These are phyloP conservation scores for Hapsidospora chrysogenum DNA, from an alignment of 495 filamentous ascomycete species.

Conservation along the genomic window DNA sequence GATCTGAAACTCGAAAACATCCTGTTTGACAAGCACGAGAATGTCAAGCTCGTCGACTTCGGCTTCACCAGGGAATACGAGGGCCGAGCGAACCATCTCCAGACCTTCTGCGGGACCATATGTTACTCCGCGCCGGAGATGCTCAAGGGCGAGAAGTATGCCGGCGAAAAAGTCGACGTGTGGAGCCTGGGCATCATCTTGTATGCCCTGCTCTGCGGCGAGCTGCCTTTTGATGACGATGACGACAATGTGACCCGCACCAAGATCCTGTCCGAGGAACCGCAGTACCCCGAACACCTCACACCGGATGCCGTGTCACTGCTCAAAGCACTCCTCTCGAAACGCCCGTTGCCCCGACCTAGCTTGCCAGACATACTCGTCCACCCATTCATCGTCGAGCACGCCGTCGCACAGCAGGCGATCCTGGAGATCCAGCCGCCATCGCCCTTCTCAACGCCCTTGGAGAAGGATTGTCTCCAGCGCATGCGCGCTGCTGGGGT, in stretches of 20 bases:
- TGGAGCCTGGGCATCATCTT: slow-evolving; percentile 97
- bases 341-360: slow-evolving; percentile 72
- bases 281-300: slow-evolving; percentile 66
- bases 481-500: slow-evolving; percentile 92
- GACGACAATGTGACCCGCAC: slow-evolving; percentile 70
- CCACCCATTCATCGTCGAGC: slow-evolving; percentile 77
- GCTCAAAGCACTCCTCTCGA: slow-evolving; percentile 63
- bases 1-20: slow-evolving; percentile 97
- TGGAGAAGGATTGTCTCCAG: slow-evolving; percentile 84
- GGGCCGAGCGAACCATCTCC: slow-evolving; percentile 82
- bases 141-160: slow-evolving; percentile 96
- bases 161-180: slow-evolving; percentile 91
- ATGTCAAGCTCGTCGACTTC: slow-evolving; percentile 98
- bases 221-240: slow-evolving; percentile 93
- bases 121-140: slow-evolving; percentile 98
- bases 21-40: slow-evolving; percentile 87
- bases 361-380: slow-evolving; percentile 73
- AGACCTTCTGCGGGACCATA: slow-evolving; percentile 95
- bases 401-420: slow-evolving; percentile 76
- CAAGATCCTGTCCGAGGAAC: slow-evolving; percentile 71
- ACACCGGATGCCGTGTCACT: slow-evolving; percentile 61
- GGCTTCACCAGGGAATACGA: slow-evolving; percentile 97
- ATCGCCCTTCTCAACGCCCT: slow-evolving; percentile 66
- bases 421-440: slow-evolving; percentile 77
- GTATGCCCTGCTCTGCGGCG: slow-evolving; percentile 80